Conservation (phyloP, 2,329 filamentous ascomycete genomes). For the Sarocladium brachiariae region DNA sequence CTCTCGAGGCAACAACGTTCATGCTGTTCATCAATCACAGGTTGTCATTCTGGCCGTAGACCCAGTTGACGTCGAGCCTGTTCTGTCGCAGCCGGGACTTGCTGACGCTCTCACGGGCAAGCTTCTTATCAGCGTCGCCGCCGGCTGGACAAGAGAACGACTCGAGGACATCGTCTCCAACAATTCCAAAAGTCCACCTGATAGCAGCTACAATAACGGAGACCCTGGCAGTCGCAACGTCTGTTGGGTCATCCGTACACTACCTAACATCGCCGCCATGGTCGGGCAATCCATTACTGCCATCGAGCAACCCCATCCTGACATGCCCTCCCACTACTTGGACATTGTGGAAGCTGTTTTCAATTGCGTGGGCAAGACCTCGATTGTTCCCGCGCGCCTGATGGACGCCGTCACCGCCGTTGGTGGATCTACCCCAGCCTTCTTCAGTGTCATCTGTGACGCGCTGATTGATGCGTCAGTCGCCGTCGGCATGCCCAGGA, state of each 20-base stretch:
- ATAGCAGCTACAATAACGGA: too few relatives aligned
- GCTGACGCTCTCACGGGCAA: constrained; percentile 68
- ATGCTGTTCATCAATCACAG: constrained; percentile 60
- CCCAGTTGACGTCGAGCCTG: constrained; percentile 62
- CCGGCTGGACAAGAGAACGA: constrained; percentile 65
- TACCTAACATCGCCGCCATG: constrained; percentile 78
- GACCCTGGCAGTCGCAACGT: constrained; percentile 38
- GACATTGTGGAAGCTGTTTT: constrained; percentile 70
- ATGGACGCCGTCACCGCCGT: constrained; percentile 72
- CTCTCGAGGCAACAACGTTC: constrained; percentile 64
- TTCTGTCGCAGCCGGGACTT: constrained; percentile 64
- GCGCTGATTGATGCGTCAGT: constrained; percentile 71
- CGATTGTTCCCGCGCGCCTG: constrained; percentile 56
- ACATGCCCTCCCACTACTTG: constrained; percentile 46
- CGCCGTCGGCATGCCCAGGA: constrained; percentile 68
- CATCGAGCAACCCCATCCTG: constrained; percentile 56
- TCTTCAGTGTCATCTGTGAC: constrained; percentile 69
- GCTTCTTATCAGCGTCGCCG: constrained; percentile 73
- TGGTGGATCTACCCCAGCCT: constrained; percentile 68
- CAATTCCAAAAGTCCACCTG: too few relatives aligned
- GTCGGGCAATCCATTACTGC: constrained; percentile 80
- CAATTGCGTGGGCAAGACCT: constrained; percentile 63
- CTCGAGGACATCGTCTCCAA: constrained; percentile 51
- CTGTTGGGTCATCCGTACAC: constrained; percentile 66
- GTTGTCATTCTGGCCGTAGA: constrained; percentile 76